Base-by-base conservation (phyloP, 208 protist genomes). In the Balamuthia mandrillaris region DNA sequence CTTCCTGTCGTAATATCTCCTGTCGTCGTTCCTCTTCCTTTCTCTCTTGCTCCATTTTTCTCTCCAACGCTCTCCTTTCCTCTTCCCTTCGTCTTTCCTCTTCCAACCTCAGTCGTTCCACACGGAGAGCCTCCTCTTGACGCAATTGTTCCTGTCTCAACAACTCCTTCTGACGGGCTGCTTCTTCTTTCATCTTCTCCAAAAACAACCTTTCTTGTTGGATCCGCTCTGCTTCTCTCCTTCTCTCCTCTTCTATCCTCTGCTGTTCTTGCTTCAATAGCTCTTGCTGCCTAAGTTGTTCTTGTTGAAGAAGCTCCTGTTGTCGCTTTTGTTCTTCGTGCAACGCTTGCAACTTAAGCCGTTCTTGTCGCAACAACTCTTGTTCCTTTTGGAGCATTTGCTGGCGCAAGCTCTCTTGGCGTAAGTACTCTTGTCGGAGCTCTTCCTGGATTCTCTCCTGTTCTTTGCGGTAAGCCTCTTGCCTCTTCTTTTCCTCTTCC, bases 381-480 rank as follows among this genome's bases (percentile, higher is more conserved):
- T 77, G 37, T 31, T 77, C 41, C 1, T 77, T 39, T 33, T 54
- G 66, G 3, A 54, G 6, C n/a, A n/a, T n/a, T n/a, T n/a, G n/a
- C n/a, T n/a, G n/a, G n/a, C n/a, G n/a, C n/a, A n/a, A n/a, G n/a
- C n/a, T n/a, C n/a, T n/a, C n/a, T n/a, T n/a, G n/a, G 3, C 66
- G 66, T 5, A 54, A 45, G 29, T 77, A 45, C 16, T 39, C 66
- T 33, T 77, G 66, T 3, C 44, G 14, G 41, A 77, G 10, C 42
- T 77, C 66, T 33, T 77, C 66, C 12, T 56, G 54, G 24, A 77
- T 77, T 10, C 66, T 39, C 66, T 56, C 54, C 66, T 77, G 66
- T 45, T 77, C 66, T 6, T 27, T 45, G 24, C 66, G 66, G 5
- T 56, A 24, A 6, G 66, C 66, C 66, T 77, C 66, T 33, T 72